These are phyloP conservation scores for Cyclocybe cylindracea DNA, from an alignment of 768 basidiomycete genomes.

Conservation along the genomic window DNA sequence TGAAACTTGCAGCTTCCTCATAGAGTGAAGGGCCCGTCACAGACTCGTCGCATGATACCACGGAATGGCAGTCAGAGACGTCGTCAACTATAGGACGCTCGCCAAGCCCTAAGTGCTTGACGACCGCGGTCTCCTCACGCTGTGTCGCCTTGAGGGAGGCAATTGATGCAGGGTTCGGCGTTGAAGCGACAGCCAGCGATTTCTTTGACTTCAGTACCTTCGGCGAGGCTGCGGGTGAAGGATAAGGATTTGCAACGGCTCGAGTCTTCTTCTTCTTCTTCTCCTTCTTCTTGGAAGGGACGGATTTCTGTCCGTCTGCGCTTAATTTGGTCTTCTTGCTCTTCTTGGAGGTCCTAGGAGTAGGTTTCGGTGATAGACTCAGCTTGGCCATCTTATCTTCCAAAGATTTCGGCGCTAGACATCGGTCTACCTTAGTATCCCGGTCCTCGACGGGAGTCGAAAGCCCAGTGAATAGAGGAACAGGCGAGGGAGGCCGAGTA, in stretches of 20 bases:
- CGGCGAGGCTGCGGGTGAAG: slow-evolving; percentile 10
- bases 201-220: slow-evolving; percentile 13
- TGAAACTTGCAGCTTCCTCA: slow-evolving; percentile 59
- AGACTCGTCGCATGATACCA: slow-evolving; percentile 30
- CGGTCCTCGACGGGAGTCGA: slow-evolving; percentile 12
- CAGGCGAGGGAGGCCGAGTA: slow-evolving; percentile 30
- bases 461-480: slow-evolving; percentile 4
- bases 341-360: slow-evolving; percentile 5
- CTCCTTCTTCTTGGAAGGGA: slow-evolving; percentile 2
- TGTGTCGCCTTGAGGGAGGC: not conserved
- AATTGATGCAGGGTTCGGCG: slow-evolving; percentile 5
- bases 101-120: slow-evolving; percentile 17
- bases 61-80: slow-evolving; percentile 45
- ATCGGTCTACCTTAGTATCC: slow-evolving; percentile 4
- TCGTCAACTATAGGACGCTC: slow-evolving; percentile 48
- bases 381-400: slow-evolving; percentile 13
- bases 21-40: slow-evolving; percentile 38
- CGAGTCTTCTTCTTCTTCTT: slow-evolving; percentile 18
- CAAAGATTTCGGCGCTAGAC: slow-evolving; percentile 3
- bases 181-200: slow-evolving; percentile 2
- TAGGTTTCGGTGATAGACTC: slow-evolving; percentile 1
- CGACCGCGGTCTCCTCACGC: slow-evolving; percentile 11
- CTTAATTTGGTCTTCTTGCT: slow-evolving; percentile 4
- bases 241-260: slow-evolving; percentile 6
- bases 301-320: not conserved